A percentile compares a stretch with the other conserved stretches of the same genome.
Evolutionary conservation across 106 monocot species (phyloP).

Genomic region (Iris macrosiphon): DNA sequence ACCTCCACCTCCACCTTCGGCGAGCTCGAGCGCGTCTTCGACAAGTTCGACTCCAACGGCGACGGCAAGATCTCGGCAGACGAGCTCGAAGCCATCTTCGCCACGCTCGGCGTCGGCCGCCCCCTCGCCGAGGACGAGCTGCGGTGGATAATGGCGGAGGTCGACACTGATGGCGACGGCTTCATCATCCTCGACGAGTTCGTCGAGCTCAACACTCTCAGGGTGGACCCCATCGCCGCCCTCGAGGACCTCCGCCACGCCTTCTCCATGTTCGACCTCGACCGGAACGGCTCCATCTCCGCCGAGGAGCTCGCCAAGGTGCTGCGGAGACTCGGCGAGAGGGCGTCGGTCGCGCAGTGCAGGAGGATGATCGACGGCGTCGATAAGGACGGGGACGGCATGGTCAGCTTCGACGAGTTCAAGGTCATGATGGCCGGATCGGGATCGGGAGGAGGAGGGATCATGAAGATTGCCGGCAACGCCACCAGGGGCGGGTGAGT

Average conservation of each 20-base stretch:
- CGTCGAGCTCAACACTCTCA: constrained; percentile 3
- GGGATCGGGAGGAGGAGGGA: too few relatives aligned
- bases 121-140: constrained; percentile 19
- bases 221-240: constrained; percentile 12
- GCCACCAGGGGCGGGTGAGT: constrained; percentile 7
- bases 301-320: constrained; percentile 7
- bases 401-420: constrained; percentile 41
- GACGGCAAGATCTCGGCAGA: constrained; percentile 28
- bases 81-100: constrained; percentile 27
- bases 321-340: constrained; percentile 5
- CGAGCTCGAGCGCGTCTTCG: constrained; percentile 34
- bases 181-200: constrained; percentile 29
- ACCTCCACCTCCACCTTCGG: neutral
- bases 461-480: too few relatives aligned
- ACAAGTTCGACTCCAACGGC: constrained; percentile 37
- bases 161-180: constrained; percentile 36
- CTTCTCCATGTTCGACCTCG: constrained; percentile 29
- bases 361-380: constrained; percentile 22
- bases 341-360: constrained; percentile 18
- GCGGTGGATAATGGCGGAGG: constrained; percentile 3
- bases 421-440: too few relatives aligned
- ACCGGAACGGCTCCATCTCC: constrained; percentile 25
- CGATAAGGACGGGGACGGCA: constrained; percentile 34
- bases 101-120: constrained; percentile 26
- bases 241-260: constrained; percentile 29